phyloP scores from a whole-genome alignment of 305 asterid genomes.

The Caryopteris hybrid region DNA sequence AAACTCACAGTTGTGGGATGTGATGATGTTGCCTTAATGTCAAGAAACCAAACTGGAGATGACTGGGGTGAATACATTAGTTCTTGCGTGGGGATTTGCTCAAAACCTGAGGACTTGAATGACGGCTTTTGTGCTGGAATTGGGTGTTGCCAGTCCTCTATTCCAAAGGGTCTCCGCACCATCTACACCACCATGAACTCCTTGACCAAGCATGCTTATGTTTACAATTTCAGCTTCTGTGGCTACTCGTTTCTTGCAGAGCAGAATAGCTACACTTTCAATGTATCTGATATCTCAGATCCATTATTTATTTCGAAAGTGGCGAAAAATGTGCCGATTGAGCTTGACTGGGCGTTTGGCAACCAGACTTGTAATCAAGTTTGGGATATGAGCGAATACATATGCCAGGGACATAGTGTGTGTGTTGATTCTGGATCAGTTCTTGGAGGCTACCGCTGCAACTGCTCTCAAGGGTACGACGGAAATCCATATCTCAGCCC shows the following conservation, averaged over 20 bases:
- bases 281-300: constrained; percentile 15
- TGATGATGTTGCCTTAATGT: not conserved
- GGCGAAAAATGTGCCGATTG: constrained; percentile 21
- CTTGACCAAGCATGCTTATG: not conserved
- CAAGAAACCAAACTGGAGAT: not conserved
- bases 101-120: constrained; percentile 13
- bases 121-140: constrained; percentile 32
- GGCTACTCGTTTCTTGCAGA: constrained; percentile 32
- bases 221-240: constrained; percentile 18
- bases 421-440: constrained; percentile 32
- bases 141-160: constrained; percentile 38
- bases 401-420: constrained; percentile 27
- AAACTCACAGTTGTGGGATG: constrained; percentile 32
- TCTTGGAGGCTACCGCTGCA: constrained; percentile 34
- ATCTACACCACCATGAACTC: not conserved
- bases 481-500: constrained; percentile 41
- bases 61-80: not conserved
- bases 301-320: not conserved
- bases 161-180: constrained; percentile 29
- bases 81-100: constrained; percentile 30
- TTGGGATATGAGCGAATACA: not conserved
- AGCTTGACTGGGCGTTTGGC: constrained; percentile 34
- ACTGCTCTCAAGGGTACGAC: constrained; percentile 25
- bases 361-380: constrained; percentile 13
- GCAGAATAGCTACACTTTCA: constrained; percentile 16